phyloP scores from a whole-genome alignment of 2,329 filamentous ascomycete species.

The Aspergillus fumigatiaffinis region DNA sequence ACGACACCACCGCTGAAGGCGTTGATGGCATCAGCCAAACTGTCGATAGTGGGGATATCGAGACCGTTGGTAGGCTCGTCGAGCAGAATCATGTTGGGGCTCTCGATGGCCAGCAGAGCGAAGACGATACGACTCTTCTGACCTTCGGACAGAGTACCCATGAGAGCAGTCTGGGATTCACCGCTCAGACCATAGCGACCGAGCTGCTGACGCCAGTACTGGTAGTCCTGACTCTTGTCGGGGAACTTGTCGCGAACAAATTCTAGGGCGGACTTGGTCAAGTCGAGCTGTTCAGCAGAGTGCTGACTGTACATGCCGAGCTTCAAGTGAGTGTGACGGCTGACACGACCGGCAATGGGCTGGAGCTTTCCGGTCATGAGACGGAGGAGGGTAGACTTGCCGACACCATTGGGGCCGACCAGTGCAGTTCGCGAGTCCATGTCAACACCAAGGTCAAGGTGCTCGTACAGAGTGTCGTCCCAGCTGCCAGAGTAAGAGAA shows the following conservation, averaged over 20 bases:
- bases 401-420: conserved; percentile 97
- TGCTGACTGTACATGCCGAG: conserved; percentile 98
- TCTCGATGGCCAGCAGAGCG: conserved; percentile 88
- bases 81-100: conserved; percentile 94
- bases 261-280: conserved; percentile 96
- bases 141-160: conserved; percentile 95
- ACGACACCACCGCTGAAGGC: conserved; percentile 94
- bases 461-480: conserved; percentile 90
- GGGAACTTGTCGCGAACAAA: conserved; percentile 96
- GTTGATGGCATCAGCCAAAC: conserved; percentile 95
- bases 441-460: conserved; percentile 97
- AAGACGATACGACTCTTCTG: conserved; percentile 99
- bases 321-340: conserved; percentile 96
- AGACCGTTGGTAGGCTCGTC: conserved; percentile 99
- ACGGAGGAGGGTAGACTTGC: conserved; percentile 92
- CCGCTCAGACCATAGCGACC: conserved; percentile 90
- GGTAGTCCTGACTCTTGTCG: conserved; percentile 89
- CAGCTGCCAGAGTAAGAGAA: conserved; percentile 93
- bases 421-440: conserved; percentile 98
- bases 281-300: conserved; percentile 94
- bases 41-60: conserved; percentile 98
- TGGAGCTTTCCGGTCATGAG: conserved; percentile 96
- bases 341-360: conserved; percentile 75
- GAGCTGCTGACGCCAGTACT: conserved; percentile 98
- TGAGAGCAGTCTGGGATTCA: conserved; percentile 91